Evolutionary conservation across 1,139 yeast species (phyloP), one percentile per base, ranked within the genome.

Genomic region (Suhomyces choctaworum): DNA sequence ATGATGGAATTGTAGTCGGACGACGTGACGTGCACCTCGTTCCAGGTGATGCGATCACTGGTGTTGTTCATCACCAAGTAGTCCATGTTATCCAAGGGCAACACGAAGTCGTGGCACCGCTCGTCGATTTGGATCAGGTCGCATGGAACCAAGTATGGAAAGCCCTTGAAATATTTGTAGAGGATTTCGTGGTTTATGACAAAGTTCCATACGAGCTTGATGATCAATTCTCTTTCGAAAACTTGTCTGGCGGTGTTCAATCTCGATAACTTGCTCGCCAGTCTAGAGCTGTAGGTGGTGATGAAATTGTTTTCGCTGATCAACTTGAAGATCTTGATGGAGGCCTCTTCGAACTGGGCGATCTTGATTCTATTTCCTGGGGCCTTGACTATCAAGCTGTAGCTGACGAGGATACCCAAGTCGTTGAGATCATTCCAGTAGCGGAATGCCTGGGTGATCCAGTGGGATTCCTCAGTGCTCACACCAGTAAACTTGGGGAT

Each of bases 121-220:
- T 16, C 13, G 13, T 26, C 16, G 10, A 13, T 15, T 5, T 13
- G 14, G 9, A 24, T 27, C 16, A 13, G 26, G 12, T 25, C 23
- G 19, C 25, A 20, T 15, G 15, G 16, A 16, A 41, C 11, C 6
- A 27, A 8, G 22, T 61, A 73, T 1, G 78, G 78, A 32, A 51
- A 55, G 0, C 77, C 77, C 42, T 57, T 54, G 39, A 57, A 58
- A 22, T 64, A 48, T 36, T 76, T 56, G 17, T 64, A 46, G 22
- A 58, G 52, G 3, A 63, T 56, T 15, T 60, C 51, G 33, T 40
- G 31, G 16, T 58, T 45, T 28, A 62, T 55, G 63, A 66, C 71
- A 24, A 63, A 61, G 15, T 59, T 61, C 79, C 79, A 74, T 8
- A 72, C 47, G 4, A 64, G 44, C 36, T 76, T 56, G 9, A 70